A percentile compares a stretch with the other conserved stretches of the same genome.
Evolutionary conservation across 2,329 filamentous ascomycete genomes (phyloP).

Genomic region (Colletotrichum paranaense): DNA sequence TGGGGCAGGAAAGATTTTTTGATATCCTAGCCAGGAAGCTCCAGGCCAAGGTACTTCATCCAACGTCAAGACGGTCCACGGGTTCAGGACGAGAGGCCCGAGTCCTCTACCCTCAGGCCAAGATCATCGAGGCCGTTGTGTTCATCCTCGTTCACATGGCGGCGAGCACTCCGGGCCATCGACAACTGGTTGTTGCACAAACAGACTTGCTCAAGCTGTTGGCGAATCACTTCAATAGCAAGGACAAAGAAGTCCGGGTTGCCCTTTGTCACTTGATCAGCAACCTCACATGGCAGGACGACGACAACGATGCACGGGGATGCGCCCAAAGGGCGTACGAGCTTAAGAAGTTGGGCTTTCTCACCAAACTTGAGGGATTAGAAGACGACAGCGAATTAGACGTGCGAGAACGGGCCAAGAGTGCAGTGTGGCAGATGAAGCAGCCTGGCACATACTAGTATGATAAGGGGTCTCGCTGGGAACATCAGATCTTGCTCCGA

Average conservation of each 20-base stretch:
- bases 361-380: slow-evolving; percentile 72
- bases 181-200: slow-evolving; percentile 82
- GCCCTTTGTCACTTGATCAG: slow-evolving; percentile 86
- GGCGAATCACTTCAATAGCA: slow-evolving; percentile 78
- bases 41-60: slow-evolving; percentile 67
- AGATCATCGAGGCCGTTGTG: slow-evolving; percentile 82
- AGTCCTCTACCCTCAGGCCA: slow-evolving; percentile 68
- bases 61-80: slow-evolving; percentile 57
- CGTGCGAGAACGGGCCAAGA: slow-evolving; percentile 86
- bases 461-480: not conserved
- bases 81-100: slow-evolving; percentile 52
- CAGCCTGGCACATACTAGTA: slow-evolving; percentile 40
- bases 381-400: slow-evolving; percentile 81
- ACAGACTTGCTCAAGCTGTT: slow-evolving; percentile 79
- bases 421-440: slow-evolving; percentile 79
- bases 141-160: slow-evolving; percentile 91
- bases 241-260: slow-evolving; percentile 78
- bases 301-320: slow-evolving; percentile 72
- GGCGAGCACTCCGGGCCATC: slow-evolving; percentile 81
- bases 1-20: slow-evolving; percentile 84
- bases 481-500: not conserved
- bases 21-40: slow-evolving; percentile 85
- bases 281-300: slow-evolving; percentile 88
- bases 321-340: slow-evolving; percentile 75
- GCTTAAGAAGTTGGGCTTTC: slow-evolving; percentile 78